Conservation (phyloP, 169 alveolate genomes). For the Prorocentrum cordatum region DNA sequence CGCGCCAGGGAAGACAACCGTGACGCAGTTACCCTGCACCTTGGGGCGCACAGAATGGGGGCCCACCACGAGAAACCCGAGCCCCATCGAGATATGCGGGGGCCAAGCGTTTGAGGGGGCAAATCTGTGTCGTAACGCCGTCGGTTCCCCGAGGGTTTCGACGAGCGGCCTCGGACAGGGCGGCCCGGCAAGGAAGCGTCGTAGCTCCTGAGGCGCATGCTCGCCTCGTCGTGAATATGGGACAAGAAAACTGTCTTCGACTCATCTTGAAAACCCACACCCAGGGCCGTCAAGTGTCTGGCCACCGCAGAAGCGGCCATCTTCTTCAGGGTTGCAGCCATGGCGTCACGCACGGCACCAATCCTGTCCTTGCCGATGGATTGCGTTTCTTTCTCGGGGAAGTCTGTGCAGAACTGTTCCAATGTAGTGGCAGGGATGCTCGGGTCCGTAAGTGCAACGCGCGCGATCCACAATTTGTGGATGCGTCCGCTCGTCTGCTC, state of each 20-base stretch:
- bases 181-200: neutral
- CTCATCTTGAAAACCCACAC: too few relatives aligned
- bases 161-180: neutral
- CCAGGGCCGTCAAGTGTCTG: neutral
- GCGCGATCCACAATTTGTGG: too few relatives aligned
- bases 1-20: neutral
- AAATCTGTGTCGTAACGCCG: too few relatives aligned
- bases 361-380: neutral
- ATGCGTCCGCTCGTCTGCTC: too few relatives aligned
- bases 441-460: too few relatives aligned
- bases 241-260: neutral
- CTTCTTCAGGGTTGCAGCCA: neutral
- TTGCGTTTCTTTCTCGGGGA: neutral
- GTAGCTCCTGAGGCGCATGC: neutral
- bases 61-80: too few relatives aligned
- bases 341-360: neutral
- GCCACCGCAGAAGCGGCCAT: neutral
- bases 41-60: too few relatives aligned
- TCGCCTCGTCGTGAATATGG: neutral
- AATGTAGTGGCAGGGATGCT: too few relatives aligned
- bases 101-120: too few relatives aligned
- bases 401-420: neutral
- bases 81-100: too few relatives aligned
- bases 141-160: too few relatives aligned
- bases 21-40: neutral